Conservation (phyloP, 176 grass and related monocot genomes). For the Cenchrus purpureus region DNA sequence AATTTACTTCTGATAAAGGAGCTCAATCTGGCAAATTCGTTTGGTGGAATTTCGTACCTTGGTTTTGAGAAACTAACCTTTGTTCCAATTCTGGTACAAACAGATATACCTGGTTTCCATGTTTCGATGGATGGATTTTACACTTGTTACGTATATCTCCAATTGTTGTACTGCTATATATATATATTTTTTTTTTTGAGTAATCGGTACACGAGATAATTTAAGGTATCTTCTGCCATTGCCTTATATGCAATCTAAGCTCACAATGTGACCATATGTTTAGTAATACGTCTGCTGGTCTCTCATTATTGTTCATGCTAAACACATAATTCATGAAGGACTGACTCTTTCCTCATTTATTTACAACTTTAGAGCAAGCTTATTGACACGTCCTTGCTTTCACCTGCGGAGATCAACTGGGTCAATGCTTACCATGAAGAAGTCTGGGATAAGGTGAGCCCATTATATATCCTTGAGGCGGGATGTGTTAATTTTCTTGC, state of each 20-base stretch:
- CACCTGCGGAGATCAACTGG: conserved; percentile 76
- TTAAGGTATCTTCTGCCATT: background rate
- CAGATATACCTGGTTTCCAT: conserved; percentile 27
- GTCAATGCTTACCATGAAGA: conserved; percentile 75
- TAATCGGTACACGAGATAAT: conserved; percentile 3
- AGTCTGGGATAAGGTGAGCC: conserved; percentile 90
- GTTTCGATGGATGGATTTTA: conserved; percentile 19
- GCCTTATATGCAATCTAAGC: background rate
- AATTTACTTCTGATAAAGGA: conserved; percentile 91
- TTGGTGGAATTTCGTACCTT: conserved; percentile 79
- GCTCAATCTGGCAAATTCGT: conserved; percentile 75
- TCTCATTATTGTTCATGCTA: conserved; percentile 11
- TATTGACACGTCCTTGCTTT: conserved; percentile 69
- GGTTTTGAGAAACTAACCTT: conserved; percentile 97
- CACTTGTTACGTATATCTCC: background rate
- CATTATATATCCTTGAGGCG: background rate
- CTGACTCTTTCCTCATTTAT: conserved; percentile 12
- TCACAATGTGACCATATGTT: background rate
- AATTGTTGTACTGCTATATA: background rate
- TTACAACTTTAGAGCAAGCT: conserved; percentile 68
- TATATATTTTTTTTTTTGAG: background rate
- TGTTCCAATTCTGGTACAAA: conserved; percentile 93
- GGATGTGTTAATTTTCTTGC: background rate
- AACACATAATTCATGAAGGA: conserved; percentile 5
- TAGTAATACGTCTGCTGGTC: background rate